These are phyloP conservation scores for Calonectria hawksworthii DNA, from an alignment of 2,329 filamentous ascomycete genomes.

Conservation along the genomic window DNA sequence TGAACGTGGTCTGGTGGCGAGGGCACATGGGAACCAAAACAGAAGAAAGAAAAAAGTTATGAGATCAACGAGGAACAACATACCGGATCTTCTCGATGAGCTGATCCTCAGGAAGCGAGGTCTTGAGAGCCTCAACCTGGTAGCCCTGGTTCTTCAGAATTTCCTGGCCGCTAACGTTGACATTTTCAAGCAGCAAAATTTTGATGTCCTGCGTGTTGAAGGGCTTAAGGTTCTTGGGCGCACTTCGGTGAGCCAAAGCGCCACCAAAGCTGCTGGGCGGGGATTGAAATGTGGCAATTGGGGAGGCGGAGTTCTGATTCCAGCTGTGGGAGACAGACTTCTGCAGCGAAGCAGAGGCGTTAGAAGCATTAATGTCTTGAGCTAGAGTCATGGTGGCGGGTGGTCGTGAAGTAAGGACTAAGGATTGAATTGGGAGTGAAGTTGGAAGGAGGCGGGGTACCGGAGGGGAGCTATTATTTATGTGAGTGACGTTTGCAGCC, in stretches of 20 bases:
- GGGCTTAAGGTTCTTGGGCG: slow-evolving; percentile 86
- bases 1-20: background rate
- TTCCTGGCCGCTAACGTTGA: slow-evolving; percentile 90
- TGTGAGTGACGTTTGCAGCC: slow-evolving; percentile 19
- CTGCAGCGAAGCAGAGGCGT: slow-evolving; percentile 51
- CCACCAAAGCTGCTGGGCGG: slow-evolving; percentile 74
- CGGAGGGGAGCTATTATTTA: slow-evolving; percentile 22
- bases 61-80: slow-evolving; percentile 48
- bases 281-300: slow-evolving; percentile 81
- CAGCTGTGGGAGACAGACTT: slow-evolving; percentile 69
- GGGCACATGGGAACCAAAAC: slow-evolving; percentile 18
- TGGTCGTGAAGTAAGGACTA: slow-evolving; percentile 41
- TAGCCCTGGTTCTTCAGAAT: slow-evolving; percentile 91
- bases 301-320: slow-evolving; percentile 77
- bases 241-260: slow-evolving; percentile 54
- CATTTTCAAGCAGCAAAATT: slow-evolving; percentile 94
- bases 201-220: slow-evolving; percentile 98
- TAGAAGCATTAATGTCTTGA: slow-evolving; percentile 60
- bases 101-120: slow-evolving; percentile 90
- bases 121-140: slow-evolving; percentile 93
- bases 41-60: slow-evolving; percentile 33
- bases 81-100: slow-evolving; percentile 97
- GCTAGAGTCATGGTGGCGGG: slow-evolving; percentile 56
- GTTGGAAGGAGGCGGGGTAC: slow-evolving; percentile 2
- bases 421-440: slow-evolving; percentile 16